A percentile compares a stretch with the other conserved stretches of the same genome.
Evolutionary conservation across 495 filamentous ascomycete species (phyloP).

Genomic region (Aspergillus conjunctus): DNA sequence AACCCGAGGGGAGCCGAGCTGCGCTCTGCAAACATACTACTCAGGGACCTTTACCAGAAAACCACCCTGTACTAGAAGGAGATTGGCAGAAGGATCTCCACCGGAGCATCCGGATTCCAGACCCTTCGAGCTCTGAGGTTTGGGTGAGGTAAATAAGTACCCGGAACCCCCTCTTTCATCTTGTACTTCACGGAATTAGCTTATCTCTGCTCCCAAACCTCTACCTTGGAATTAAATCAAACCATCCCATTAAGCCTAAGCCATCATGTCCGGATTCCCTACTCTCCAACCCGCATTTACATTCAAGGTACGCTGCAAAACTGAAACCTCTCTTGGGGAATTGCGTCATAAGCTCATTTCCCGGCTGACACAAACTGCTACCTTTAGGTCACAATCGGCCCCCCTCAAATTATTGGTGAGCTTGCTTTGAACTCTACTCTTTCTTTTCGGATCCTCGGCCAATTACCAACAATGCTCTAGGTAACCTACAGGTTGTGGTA

Average conservation of each 20-base stretch:
- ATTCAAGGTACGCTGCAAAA: constrained; percentile 33
- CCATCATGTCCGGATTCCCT: constrained; percentile 45
- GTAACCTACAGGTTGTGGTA: constrained; percentile 32
- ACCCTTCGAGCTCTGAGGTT: neutral
- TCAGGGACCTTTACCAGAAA: no score
- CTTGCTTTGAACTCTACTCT: neutral
- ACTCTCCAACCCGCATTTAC: constrained; percentile 49
- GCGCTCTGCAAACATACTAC: no score
- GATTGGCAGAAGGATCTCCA: neutral
- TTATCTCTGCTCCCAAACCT: neutral
- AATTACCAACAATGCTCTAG: constrained; percentile 4
- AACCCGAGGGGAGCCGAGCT: no score
- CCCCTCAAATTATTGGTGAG: constrained; percentile 27
- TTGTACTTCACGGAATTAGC: constrained; percentile 21
- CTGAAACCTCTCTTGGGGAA: neutral
- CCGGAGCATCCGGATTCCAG: neutral
- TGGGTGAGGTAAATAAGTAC: neutral
- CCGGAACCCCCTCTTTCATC: constrained; percentile 50
- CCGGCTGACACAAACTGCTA: neutral
- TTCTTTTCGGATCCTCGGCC: neutral
- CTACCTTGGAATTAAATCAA: neutral
- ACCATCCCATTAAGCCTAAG: neutral
- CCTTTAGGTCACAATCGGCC: constrained; percentile 27
- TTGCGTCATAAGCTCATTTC: neutral
- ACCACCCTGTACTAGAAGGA: no score